Conservation (phyloP, 345 rosid species). For the Draba incana region DNA sequence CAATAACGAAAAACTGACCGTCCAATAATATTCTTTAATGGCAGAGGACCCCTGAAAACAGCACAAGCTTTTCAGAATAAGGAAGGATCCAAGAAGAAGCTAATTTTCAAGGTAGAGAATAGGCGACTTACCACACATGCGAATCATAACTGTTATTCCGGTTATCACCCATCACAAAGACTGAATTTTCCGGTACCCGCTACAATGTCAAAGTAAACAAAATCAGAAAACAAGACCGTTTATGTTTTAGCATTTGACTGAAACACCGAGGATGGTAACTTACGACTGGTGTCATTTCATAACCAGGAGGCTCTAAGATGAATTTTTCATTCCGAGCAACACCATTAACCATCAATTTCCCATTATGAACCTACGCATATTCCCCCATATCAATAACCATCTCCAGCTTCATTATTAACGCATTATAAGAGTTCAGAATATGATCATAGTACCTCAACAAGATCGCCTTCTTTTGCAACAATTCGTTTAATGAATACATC, state of each 20-base stretch:
- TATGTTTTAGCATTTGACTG: conserved; percentile 7
- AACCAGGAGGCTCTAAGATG: conserved; percentile 73
- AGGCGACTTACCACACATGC: conserved; percentile 78
- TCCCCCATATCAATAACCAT: background rate
- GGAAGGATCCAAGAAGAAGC: conserved; percentile 23
- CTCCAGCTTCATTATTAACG: background rate
- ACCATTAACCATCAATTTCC: conserved; percentile 79
- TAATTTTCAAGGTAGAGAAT: background rate
- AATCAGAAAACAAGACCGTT: conserved; percentile 1
- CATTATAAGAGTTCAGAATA: conserved; percentile 2
- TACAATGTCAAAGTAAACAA: conserved; percentile 34
- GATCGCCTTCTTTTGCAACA: conserved; percentile 91
- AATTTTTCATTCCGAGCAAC: conserved; percentile 65
- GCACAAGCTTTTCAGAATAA: conserved; percentile 21
- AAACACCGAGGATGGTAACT: conserved; percentile 39
- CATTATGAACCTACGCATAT: conserved; percentile 57
- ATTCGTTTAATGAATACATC: conserved; percentile 95
- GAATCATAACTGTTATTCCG: conserved; percentile 97
- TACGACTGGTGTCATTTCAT: conserved; percentile 79
- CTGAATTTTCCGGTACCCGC: conserved; percentile 79
- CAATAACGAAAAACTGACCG: conserved; percentile 88
- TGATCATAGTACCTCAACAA: conserved; percentile 69
- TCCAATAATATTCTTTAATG: conserved; percentile 89
- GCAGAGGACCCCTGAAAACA: conserved; percentile 81
- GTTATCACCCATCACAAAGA: conserved; percentile 98